phyloP scores from a whole-genome alignment of 1,284 basidiomycete species.

The Schizophyllum commune region DNA sequence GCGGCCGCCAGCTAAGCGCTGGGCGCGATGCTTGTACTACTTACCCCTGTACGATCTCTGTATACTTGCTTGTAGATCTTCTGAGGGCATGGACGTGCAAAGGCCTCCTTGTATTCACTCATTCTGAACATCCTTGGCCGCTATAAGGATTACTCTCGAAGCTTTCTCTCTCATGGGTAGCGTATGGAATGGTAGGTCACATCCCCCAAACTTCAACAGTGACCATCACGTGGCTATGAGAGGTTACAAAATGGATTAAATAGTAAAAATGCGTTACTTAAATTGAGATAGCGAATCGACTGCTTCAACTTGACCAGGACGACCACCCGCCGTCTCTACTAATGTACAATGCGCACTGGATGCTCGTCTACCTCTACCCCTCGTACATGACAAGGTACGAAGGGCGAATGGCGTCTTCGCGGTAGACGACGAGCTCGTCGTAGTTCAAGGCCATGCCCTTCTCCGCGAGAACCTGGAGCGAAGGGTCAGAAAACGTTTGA shows the following conservation, averaged over 20 bases:
- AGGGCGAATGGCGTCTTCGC: slow-evolving; percentile 56
- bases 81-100: not conserved
- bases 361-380: slow-evolving; percentile 20
- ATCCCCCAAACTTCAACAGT: too few relatives aligned
- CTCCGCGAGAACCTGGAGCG: slow-evolving; percentile 47
- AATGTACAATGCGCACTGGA: not conserved
- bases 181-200: too few relatives aligned
- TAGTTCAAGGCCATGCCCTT: slow-evolving; percentile 53
- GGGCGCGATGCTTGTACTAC: not conserved
- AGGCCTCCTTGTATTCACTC: not conserved
- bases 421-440: slow-evolving; percentile 59
- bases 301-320: not conserved
- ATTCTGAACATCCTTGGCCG: not conserved
- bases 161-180: too few relatives aligned
- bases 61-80: slow-evolving; percentile 1
- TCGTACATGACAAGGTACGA: slow-evolving; percentile 59
- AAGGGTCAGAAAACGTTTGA: not conserved
- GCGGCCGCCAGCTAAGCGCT: not conserved
- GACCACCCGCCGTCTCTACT: not conserved
- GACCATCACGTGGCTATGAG: too few relatives aligned
- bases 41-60: not conserved
- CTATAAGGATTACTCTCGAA: too few relatives aligned
- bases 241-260: not conserved
- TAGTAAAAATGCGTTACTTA: not conserved
- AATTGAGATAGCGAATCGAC: not conserved